Conservation (phyloP, 345 rosid species). For the Bretschneidera sinensis region DNA sequence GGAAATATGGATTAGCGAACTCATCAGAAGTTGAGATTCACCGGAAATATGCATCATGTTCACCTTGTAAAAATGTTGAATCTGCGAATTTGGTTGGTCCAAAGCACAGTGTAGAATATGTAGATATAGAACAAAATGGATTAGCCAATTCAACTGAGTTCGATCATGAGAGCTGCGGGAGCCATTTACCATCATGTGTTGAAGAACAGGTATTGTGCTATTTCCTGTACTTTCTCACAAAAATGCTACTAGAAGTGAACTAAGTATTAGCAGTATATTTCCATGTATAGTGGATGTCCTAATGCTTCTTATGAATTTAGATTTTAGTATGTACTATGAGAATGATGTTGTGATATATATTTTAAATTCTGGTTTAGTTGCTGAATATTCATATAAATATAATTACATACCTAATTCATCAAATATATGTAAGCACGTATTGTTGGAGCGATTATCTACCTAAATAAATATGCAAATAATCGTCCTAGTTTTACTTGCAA, state of each 20-base stretch:
- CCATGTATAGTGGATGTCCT: background rate
- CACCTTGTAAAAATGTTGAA: slow-evolving; percentile 27
- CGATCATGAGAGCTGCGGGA: slow-evolving; percentile 28
- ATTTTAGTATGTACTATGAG: background rate
- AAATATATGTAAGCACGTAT: too few relatives aligned
- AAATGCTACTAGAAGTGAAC: background rate
- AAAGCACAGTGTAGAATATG: slow-evolving; percentile 24
- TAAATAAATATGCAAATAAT: too few relatives aligned
- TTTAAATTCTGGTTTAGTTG: background rate
- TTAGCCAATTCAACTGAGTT: slow-evolving; percentile 36
- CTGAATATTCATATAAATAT: background rate
- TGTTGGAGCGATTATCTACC: too few relatives aligned
- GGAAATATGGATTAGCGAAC: too few relatives aligned
- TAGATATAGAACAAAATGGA: slow-evolving; percentile 26
- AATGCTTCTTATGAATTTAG: background rate
- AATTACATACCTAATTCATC: too few relatives aligned
- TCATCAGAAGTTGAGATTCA: slow-evolving; percentile 33
- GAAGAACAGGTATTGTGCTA: slow-evolving; percentile 47
- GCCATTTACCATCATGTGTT: slow-evolving; percentile 32
- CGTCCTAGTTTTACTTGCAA: too few relatives aligned
- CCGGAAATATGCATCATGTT: slow-evolving; percentile 21
- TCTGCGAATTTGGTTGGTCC: slow-evolving; percentile 26
- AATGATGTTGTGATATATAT: background rate
- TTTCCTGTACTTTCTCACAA: background rate
- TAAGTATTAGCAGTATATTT: slow-evolving; percentile 1